Base-by-base conservation (phyloP, 495 filamentous ascomycete genomes). In the Tuber aestivum region DNA sequence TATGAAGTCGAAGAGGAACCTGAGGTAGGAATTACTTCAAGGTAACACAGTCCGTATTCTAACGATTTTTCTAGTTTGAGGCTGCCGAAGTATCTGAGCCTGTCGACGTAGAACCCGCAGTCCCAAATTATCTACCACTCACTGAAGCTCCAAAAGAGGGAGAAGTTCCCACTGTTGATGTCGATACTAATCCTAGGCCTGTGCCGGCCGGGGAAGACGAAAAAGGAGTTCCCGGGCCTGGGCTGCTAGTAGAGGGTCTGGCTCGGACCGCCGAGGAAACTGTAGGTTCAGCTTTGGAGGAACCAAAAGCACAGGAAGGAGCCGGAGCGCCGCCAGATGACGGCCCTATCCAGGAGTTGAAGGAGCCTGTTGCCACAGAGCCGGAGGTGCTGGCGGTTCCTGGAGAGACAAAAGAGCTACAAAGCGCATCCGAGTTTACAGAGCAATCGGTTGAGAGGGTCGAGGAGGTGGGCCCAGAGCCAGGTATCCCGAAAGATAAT, bases 171-270 rank as follows among this genome's bases (percentile, higher is more conserved):
- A 41, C 18, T 70, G 27, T 32, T 20, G 65, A 70, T 61, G 50
- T 32, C 0, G 72, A 70, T 23, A 35, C 41, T 38, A 37, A 14
- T 18, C 41, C 38, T 5, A 44, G 74, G 40, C 23, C 73, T 72
- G n/a, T 21, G 37, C 20, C 38, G 27, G n/a, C 61, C 18, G 56
- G 42, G 10, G 56, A 73, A 18, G 37, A 61, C 12, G 44, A 74
- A 38, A 41, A 16, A 18, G 44, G 61, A 45, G 69, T 65, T 44
- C 37, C 56, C 21, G 70, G 61, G 41, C 70, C 69, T 50, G 75
- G 76, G 10, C 56, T 72, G 8, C 40, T 65, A 5, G 18, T 75
- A 68, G 79, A 75, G 72, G 74, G 68, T 72, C 42, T 71, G n/a
- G 69, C 20, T 71, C 35, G 48, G 18, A 68, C 73, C 37, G 41